Evolutionary conservation across 2,329 filamentous ascomycete species (phyloP), one percentile per base, ranked within the genome.

Genomic region (Endoconidiophora laricicola): DNA sequence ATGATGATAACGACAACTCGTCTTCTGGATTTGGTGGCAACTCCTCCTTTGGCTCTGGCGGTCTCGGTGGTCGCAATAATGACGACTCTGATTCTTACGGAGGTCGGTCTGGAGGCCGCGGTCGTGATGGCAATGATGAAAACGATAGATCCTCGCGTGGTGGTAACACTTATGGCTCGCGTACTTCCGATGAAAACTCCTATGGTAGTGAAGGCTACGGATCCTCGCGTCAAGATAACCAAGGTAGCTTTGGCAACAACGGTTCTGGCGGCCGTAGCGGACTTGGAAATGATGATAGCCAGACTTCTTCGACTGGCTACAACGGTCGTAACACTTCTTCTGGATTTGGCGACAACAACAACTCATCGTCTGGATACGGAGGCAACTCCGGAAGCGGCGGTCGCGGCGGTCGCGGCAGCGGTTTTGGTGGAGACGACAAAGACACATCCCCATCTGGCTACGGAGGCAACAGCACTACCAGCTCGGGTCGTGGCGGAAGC

Each of bases 131-230:
- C 16, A 18, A 41, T 16, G 20, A 40, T 18, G 46, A 54, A 20
- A 54, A 50, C 1, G 57, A 57, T 33, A 57, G 58, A 39, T 57
- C 57, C 5, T 58, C 52, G 24, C 49, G 54, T 48, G 46, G 53
- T 16, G 40, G 55, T 38, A 29, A 29, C 26, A 29, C 26, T 9
- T 10, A 29, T 6, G 6, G 4, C 26, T 29, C 26, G 10, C 26
- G 26, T 29, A 29, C 26, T 29, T 29, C 26, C 26, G 26, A 29
- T 29, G 6, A 29, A 29, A 2, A 4, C 26, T 6, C 26, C 10
- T 29, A 6, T 29, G 26, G 6, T 6, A 44, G 56, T 40, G 46
- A 57, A 37, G 50, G 20, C 43, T 56, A 52, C 12, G 20, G 9
- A 7, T 38, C 16, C 16, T 42, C 16, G 10, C 14, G 16, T 9